phyloP scores from a whole-genome alignment of 2,329 filamentous ascomycete species.

The Raffaelea ambrosiae region DNA sequence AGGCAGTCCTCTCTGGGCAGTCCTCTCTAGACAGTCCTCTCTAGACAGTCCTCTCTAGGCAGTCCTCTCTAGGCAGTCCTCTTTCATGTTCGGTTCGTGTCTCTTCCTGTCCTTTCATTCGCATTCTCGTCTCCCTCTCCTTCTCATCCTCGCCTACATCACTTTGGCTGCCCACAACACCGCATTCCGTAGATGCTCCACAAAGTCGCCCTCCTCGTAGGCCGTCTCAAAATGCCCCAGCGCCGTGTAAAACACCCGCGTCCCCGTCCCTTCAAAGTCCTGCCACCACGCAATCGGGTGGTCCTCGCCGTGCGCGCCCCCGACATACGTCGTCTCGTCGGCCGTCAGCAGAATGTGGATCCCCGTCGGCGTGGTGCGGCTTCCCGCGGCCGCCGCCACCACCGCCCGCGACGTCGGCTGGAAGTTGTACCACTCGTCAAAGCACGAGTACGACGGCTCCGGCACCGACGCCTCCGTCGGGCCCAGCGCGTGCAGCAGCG shows the following conservation, averaged over 20 bases:
- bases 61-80: too few relatives aligned
- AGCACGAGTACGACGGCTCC: conserved; percentile 16
- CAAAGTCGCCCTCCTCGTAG: conserved; percentile 21
- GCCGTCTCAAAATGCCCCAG: conserved; percentile 32
- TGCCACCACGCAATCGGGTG: conserved; percentile 32
- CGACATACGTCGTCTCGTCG: conserved; percentile 25
- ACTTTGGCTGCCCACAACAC: conserved; percentile 19
- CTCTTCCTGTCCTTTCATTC: too few relatives aligned
- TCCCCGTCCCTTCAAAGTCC: conserved; percentile 28
- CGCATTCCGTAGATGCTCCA: conserved; percentile 16
- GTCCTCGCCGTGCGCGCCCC: conserved; percentile 25
- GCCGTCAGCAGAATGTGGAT: conserved; percentile 26
- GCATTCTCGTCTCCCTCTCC: too few relatives aligned
- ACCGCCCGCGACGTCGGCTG: conserved; percentile 9
- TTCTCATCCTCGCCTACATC: too few relatives aligned
- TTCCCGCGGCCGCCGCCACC: background rate
- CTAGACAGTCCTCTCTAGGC: too few relatives aligned
- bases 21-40: too few relatives aligned
- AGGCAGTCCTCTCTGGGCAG: too few relatives aligned
- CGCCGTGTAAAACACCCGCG: conserved; percentile 30
- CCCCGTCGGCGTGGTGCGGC: background rate
- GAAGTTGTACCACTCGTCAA: conserved; percentile 37
- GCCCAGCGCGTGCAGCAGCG: conserved; percentile 11
- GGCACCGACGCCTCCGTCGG: conserved; percentile 3
- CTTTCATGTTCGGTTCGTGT: too few relatives aligned